Evolutionary conservation across 2,329 filamentous ascomycete species (phyloP).

Genomic region (Amauroascus niger): DNA sequence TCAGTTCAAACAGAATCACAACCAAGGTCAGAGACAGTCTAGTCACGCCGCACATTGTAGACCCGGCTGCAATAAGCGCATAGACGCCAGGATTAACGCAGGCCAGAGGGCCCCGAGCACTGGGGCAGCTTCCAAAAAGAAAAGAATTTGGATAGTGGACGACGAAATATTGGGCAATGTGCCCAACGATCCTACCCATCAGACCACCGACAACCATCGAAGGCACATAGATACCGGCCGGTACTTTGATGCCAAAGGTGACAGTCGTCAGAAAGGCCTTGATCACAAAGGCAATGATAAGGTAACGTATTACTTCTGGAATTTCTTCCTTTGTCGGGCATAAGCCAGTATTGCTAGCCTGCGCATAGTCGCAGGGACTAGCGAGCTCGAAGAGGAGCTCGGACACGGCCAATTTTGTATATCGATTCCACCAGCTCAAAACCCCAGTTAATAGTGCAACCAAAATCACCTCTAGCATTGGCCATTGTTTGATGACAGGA

Average conservation of each 20-base stretch:
- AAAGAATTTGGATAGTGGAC: constrained; percentile 60
- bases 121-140: constrained; percentile 65
- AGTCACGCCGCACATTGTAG: constrained; percentile 97
- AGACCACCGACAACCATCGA: constrained; percentile 97
- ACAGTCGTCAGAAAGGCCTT: constrained; percentile 82
- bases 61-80: constrained; percentile 83
- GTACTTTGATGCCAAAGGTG: constrained; percentile 93
- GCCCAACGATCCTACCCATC: constrained; percentile 78
- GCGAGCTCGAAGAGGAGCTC: constrained; percentile 86
- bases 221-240: constrained; percentile 92
- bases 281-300: constrained; percentile 73
- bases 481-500: constrained; percentile 66
- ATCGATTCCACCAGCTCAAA: constrained; percentile 84
- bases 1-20: constrained; percentile 92
- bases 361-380: constrained; percentile 66
- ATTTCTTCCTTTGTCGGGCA: constrained; percentile 72
- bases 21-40: constrained; percentile 85
- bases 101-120: constrained; percentile 56
- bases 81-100: constrained; percentile 97
- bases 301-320: constrained; percentile 59
- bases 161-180: constrained; percentile 72
- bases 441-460: constrained; percentile 79
- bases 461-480: constrained; percentile 75
- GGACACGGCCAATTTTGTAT: constrained; percentile 80
- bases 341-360: constrained; percentile 59